Conservation (phyloP, 805 yeast species). For the Pichia californica region DNA sequence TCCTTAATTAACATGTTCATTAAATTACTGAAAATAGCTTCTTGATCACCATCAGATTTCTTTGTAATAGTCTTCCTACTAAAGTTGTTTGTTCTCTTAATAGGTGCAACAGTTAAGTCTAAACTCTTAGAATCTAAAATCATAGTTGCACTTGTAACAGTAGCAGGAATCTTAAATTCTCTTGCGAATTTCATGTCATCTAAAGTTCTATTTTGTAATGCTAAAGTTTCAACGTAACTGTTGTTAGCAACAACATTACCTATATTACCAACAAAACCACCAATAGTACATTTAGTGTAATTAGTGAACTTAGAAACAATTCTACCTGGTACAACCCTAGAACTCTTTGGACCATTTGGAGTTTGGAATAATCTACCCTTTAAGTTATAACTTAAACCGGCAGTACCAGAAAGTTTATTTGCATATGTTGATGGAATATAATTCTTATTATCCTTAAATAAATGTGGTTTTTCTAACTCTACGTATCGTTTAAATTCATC, state of each 20-base stretch:
- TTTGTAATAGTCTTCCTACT: background rate
- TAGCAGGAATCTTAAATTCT: slow-evolving; percentile 25
- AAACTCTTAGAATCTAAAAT: slow-evolving; percentile 19
- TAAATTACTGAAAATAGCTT: background rate
- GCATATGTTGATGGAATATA: slow-evolving; percentile 18
- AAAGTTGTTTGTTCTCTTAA: background rate
- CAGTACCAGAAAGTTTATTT: slow-evolving; percentile 48
- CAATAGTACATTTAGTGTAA: slow-evolving; percentile 47
- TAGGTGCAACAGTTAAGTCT: slow-evolving; percentile 19
- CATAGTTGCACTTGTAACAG: slow-evolving; percentile 23
- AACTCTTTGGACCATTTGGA: slow-evolving; percentile 59
- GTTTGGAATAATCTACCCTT: slow-evolving; percentile 62
- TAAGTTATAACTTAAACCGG: slow-evolving; percentile 66
- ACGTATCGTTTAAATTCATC: slow-evolving; percentile 36
- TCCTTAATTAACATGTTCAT: background rate
- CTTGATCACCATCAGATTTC: background rate
- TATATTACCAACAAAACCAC: slow-evolving; percentile 32
- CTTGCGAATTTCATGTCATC: slow-evolving; percentile 23
- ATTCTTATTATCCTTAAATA: slow-evolving; percentile 7
- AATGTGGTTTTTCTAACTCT: slow-evolving; percentile 18
- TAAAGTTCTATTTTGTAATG: slow-evolving; percentile 22
- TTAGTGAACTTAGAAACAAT: slow-evolving; percentile 38
- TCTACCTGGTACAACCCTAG: slow-evolving; percentile 63
- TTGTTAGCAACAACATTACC: slow-evolving; percentile 17
- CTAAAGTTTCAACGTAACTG: slow-evolving; percentile 15